Conservation (phyloP, 2,329 filamentous ascomycete genomes). For the Penicillium italicum region DNA sequence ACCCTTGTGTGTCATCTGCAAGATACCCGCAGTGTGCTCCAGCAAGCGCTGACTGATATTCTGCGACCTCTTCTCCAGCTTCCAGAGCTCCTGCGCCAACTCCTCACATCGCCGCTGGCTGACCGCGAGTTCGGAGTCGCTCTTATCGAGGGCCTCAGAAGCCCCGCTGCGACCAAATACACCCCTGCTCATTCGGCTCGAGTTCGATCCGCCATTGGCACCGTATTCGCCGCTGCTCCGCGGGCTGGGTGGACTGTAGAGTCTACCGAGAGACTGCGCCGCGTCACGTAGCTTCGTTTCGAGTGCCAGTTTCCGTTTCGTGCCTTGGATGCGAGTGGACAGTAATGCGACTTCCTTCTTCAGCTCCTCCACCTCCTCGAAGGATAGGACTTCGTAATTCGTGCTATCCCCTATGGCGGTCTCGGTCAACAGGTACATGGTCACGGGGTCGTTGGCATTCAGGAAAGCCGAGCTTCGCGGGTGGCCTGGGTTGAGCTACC, state of each 20-base stretch:
- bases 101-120: conserved; percentile 83
- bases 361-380: conserved; percentile 84
- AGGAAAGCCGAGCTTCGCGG: conserved; percentile 38
- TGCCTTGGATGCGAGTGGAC: conserved; percentile 72
- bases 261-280: conserved; percentile 75
- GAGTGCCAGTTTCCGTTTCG: conserved; percentile 76
- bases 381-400: conserved; percentile 77
- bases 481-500: conserved; percentile 52
- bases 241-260: conserved; percentile 67
- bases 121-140: conserved; percentile 69
- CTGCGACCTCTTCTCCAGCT: conserved; percentile 71
- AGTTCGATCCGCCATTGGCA: conserved; percentile 20
- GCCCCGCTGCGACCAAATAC: conserved; percentile 47
- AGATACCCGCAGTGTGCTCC: conserved; percentile 85
- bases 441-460: conserved; percentile 59
- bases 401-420: conserved; percentile 88
- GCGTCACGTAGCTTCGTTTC: conserved; percentile 95
- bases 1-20: conserved; percentile 82
- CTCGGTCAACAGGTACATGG: conserved; percentile 88
- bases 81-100: conserved; percentile 73
- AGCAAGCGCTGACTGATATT: conserved; percentile 72
- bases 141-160: conserved; percentile 46
- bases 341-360: conserved; percentile 81
- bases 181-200: conserved; percentile 52
- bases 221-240: conserved; percentile 45